These are phyloP conservation scores for Picea glauca DNA, from an alignment of 75 land plant genomes.

Conservation along the genomic window DNA sequence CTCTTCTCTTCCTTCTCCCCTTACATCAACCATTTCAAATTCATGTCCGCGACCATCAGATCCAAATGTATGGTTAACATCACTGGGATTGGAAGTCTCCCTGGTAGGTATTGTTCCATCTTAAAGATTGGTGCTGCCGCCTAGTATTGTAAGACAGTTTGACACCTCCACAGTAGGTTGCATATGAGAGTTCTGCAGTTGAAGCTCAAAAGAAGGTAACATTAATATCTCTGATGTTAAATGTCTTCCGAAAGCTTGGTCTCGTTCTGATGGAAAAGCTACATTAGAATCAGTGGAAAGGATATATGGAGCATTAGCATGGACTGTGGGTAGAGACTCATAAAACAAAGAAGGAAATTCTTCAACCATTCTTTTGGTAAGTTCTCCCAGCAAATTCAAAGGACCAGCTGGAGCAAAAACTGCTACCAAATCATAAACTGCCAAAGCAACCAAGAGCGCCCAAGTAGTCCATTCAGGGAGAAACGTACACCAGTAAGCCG, in stretches of 20 bases:
- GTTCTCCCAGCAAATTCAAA: constrained; percentile 61
- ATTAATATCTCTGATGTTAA: neutral
- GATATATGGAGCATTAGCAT: neutral
- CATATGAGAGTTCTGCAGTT: constrained; percentile 4
- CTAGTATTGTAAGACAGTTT: too few species aligned
- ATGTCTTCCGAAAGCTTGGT: neutral
- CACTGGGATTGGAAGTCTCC: too few species aligned
- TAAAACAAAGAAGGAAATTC: constrained; percentile 78
- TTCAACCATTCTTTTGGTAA: constrained; percentile 56
- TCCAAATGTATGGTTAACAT: too few species aligned
- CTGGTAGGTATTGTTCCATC: too few species aligned
- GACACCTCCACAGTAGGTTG: too few species aligned
- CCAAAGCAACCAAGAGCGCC: constrained; percentile 68
- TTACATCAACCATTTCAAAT: too few species aligned
- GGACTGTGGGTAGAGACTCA: constrained; percentile 56
- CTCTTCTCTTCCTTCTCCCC: too few species aligned
- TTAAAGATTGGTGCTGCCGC: too few species aligned
- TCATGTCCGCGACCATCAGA: too few species aligned
- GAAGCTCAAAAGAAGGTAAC: constrained; percentile 11
- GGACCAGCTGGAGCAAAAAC: constrained; percentile 85
- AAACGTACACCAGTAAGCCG: constrained; percentile 66
- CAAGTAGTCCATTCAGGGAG: constrained; percentile 93
- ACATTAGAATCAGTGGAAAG: neutral
- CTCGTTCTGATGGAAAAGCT: too few species aligned
- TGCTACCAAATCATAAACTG: constrained; percentile 72